Evolutionary conservation across 176 grass and related monocot genomes (phyloP).

Genomic region (Canna indica): DNA sequence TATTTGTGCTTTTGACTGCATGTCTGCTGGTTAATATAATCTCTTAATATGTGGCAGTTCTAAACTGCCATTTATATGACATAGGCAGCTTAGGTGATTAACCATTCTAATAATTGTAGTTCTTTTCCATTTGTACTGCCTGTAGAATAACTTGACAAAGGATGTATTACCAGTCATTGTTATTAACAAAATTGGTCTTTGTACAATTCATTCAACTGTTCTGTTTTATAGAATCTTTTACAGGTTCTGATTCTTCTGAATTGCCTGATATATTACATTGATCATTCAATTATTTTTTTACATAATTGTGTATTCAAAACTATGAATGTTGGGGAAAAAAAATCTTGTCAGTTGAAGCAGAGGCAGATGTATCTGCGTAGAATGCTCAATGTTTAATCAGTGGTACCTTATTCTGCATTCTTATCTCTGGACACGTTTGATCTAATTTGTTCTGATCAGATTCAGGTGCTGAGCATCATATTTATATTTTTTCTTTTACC

Average conservation of each 20-base stretch:
- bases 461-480: background rate
- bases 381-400: background rate
- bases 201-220: background rate
- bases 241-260: too few species aligned
- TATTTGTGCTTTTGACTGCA: background rate
- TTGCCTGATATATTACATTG: background rate
- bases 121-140: background rate
- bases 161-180: background rate
- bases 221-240: background rate
- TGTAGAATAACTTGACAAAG: background rate
- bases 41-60: background rate
- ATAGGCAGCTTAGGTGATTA: background rate
- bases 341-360: too few species aligned
- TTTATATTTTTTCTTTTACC: too few species aligned
- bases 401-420: background rate
- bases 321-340: too few species aligned
- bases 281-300: background rate
- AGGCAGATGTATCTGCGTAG: background rate
- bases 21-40: constrained; percentile 2
- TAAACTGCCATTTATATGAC: background rate
- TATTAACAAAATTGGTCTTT: background rate
- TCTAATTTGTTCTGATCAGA: background rate
- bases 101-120: background rate
- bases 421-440: background rate
- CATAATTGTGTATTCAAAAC: background rate